Base-by-base conservation (phyloP, 1,284 basidiomycete species). In the Malassezia slooffiae region DNA sequence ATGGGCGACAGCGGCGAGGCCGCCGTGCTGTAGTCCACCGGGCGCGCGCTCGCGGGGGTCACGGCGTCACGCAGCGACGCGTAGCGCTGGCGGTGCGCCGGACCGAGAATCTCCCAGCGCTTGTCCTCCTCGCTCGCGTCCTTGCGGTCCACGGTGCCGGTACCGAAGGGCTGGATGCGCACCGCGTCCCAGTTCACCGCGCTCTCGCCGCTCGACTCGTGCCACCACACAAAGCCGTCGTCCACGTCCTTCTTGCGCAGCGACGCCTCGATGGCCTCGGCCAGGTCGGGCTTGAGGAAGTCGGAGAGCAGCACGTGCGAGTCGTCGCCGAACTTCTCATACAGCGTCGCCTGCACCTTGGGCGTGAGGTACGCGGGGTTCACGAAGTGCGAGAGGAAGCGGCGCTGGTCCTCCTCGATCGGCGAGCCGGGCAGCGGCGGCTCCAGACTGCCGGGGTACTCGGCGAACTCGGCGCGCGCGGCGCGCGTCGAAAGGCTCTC, bases 31-130 rank as follows among this genome's bases (percentile, higher is more conserved):
- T 38, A 41, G 34, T 46, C 53, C 13, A 58, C 38, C 17, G 47
- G 40, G 23, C 28, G 27, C 3, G 60, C 57, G 24, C 41, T 50
- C n/a, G 44, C 35, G 0, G 58, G 55, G 2, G 55, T 45, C 17
- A 35, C 45, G 10, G 55, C 42, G 9, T 49, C 31, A 2, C 44
- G 38, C 9, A 66, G 79, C 3, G 76, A 75, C 59, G 84, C 82
- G 73, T 89, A 96, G 26, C 91, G 83, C 76, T 86, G 85, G 71
- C 90, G 88, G 71, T 91, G 88, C 21, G 90, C 85, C 5, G 91
- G 91, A 2, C 90, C 89, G 55, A 79, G 78, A 54, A 87, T 63
- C 24, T 65, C 66, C 88, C 89, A 96, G 23, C 41, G 39, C 31
- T 48, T 45, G 35, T 36, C 43, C 19, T 50, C 49, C 4, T 42